Evolutionary conservation across 2,329 filamentous ascomycete genomes (phyloP), one percentile per base, ranked within the genome.

Genomic region (Parastagonospora nodorum): DNA sequence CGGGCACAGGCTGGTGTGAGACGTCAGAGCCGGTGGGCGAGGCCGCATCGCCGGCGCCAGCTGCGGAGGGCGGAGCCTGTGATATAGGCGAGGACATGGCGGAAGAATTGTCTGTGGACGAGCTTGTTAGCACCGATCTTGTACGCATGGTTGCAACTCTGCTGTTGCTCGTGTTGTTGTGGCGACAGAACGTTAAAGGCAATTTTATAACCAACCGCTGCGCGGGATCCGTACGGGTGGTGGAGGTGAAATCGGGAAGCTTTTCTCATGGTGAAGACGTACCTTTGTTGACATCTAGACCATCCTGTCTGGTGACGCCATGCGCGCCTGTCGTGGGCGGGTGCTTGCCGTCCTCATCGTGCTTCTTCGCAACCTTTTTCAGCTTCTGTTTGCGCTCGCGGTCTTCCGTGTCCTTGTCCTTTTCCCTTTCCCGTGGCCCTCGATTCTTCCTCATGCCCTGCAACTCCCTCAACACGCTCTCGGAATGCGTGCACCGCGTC

Each of bases 341-440:
- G 37, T 84, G 76, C 47, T 85, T 81, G 55, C 89, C 85, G 52
- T 82, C 84, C 8, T 84, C 80, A 51, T 88, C 89, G 75, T 91
- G 92, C 70, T 89, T 86, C 78, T 90, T 92, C 80, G 90, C 92
- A 58, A 88, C 82, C 72, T 92, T 73, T 59, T 75, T 75, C 42
- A 73, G 55, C 60, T 74, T 74, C 56, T 71, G 68, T 31, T 69
- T 72, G 55, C 82, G 77, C 42, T 84, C 80, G 49, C 57, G 57
- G 29, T 61, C 58, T 2, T 80, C 78, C 67, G 54, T 72, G 65
- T 72, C 79, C 69, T 69, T 78, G 63, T 79, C 77, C 71, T 56
- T 84, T 76, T 58, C 70, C 45, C 76, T 77, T 65, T 80, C 79
- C 32, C 82, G 81, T 48, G 84, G 80, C 40, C 77, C 71, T 35